Evolutionary conservation across 2,329 filamentous ascomycete genomes (phyloP).

Genomic region (Colletotrichum nymphaeae): DNA sequence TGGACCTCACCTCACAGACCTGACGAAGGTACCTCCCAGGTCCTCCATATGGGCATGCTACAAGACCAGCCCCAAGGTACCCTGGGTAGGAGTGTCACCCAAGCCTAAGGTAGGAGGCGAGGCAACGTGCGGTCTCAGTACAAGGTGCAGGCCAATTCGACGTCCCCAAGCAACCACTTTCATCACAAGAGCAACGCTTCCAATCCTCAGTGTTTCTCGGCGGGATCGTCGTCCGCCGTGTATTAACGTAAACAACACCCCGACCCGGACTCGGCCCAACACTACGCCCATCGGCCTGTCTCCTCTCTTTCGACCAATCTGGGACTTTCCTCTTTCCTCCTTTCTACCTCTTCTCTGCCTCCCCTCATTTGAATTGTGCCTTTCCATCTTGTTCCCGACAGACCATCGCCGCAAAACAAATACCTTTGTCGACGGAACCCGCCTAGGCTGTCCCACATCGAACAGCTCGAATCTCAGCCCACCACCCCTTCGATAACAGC

Average conservation of each 20-base stretch:
- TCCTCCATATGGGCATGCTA: background rate
- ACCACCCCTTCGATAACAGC: background rate
- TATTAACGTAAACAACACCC: constrained; percentile 20
- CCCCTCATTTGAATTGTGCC: no score
- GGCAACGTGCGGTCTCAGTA: background rate
- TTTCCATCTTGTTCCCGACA: background rate
- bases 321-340: background rate
- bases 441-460: background rate
- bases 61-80: background rate
- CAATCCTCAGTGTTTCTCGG: background rate
- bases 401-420: background rate
- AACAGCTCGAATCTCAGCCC: background rate
- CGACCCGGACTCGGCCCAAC: background rate
- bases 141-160: background rate
- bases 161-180: constrained; percentile 13
- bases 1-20: background rate
- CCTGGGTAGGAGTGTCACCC: background rate
- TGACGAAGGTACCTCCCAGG: background rate
- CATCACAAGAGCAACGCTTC: constrained; percentile 6
- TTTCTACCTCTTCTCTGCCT: background rate
- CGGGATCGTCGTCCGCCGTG: background rate
- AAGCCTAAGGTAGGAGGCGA: background rate
- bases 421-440: background rate
- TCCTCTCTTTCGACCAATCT: no score
- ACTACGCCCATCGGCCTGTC: background rate